Conservation (phyloP, 2,329 filamentous ascomycete genomes). For the Arthrobotrys sinensis region DNA sequence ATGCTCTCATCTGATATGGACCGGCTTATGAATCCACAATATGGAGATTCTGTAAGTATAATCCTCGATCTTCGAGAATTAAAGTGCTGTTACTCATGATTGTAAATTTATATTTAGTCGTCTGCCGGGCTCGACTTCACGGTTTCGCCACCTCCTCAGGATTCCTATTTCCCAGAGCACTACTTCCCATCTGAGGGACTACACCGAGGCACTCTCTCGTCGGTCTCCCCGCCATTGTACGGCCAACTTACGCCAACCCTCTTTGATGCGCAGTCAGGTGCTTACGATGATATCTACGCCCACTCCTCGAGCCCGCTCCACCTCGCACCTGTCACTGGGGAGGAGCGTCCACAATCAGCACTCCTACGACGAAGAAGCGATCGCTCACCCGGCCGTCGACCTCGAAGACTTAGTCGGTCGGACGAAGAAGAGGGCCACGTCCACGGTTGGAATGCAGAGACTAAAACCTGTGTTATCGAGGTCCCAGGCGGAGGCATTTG, state of each 20-base stretch:
- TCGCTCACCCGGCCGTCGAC: conserved; percentile 48
- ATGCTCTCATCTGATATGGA: conserved; percentile 59
- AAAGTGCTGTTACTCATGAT: conserved; percentile 3
- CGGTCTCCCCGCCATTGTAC: conserved; percentile 44
- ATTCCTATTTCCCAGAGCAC: conserved; percentile 52
- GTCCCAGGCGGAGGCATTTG: conserved; percentile 45
- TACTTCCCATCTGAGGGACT: conserved; percentile 52
- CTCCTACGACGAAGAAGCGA: conserved; percentile 52
- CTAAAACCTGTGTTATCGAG: conserved; percentile 43
- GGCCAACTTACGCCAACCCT: conserved; percentile 31
- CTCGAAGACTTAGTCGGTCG: conserved; percentile 54
- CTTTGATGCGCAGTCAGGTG: conserved; percentile 43
- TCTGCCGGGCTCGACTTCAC: conserved; percentile 52
- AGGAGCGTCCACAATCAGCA: conserved; percentile 49
- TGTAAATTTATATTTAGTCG: conserved; percentile 1
- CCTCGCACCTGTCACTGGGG: conserved; percentile 45
- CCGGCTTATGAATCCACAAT: conserved; percentile 45
- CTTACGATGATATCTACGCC: conserved; percentile 50
- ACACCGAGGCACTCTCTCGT: conserved; percentile 26
- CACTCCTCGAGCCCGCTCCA: conserved; percentile 44
- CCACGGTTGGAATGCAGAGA: conserved; percentile 57
- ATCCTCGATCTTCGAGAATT: neutral
- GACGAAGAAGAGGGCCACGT: conserved; percentile 55
- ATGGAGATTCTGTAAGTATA: conserved; percentile 45
- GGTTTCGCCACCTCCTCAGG: conserved; percentile 53